These are phyloP conservation scores for Buxus sempervirens DNA, from an alignment of 164 flowering plant genomes.

Conservation along the genomic window DNA sequence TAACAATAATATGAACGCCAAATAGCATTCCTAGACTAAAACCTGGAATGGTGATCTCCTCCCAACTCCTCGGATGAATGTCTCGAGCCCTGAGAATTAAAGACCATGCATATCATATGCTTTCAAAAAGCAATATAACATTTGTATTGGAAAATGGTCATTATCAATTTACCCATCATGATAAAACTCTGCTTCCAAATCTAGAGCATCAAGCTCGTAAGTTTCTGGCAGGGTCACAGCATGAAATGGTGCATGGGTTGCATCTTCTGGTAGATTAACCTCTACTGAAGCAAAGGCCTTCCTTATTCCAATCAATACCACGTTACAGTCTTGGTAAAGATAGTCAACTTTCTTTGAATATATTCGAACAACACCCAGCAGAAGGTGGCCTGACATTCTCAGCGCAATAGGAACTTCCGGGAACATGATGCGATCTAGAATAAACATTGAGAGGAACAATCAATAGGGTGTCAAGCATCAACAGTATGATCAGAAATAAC, in stretches of 20 bases:
- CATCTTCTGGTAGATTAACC: constrained; percentile 64
- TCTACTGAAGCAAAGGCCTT: constrained; percentile 35
- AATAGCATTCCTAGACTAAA: background rate
- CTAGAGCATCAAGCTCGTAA: constrained; percentile 65
- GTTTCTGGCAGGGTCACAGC: constrained; percentile 72
- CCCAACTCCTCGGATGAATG: constrained; percentile 49
- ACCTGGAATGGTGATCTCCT: constrained; percentile 86
- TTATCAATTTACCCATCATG: constrained; percentile 30
- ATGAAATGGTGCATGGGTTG: constrained; percentile 57
- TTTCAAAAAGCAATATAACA: background rate
- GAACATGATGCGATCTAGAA: constrained; percentile 63
- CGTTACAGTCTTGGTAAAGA: constrained; percentile 60
- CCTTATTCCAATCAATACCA: constrained; percentile 28
- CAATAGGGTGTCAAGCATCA: background rate
- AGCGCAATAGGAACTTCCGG: constrained; percentile 87
- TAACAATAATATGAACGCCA: background rate
- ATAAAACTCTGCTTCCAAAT: constrained; percentile 32
- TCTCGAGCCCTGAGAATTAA: constrained; percentile 41
- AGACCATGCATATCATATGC: background rate
- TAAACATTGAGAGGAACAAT: background rate
- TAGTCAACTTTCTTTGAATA: constrained; percentile 86
- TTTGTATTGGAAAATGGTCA: background rate
- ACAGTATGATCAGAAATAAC: background rate
- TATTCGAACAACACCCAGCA: constrained; percentile 87
- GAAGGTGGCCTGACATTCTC: constrained; percentile 79